Base-by-base conservation (phyloP, 805 yeast species). In the Candida parachauliodes region DNA sequence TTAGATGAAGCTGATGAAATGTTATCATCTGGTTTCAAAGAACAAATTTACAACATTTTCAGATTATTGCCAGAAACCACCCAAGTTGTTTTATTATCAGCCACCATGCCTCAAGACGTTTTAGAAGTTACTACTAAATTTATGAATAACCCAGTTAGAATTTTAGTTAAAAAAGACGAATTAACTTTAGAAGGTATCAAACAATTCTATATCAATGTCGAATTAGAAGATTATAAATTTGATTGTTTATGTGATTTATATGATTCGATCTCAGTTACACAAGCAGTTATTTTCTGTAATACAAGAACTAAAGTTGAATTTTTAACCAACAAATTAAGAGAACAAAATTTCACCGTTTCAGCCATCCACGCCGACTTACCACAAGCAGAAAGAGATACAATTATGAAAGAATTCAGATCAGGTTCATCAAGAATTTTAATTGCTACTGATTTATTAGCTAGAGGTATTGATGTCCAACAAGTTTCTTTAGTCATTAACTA, bases 1-100 rank as follows among this genome's bases (percentile, higher is more conserved):
- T 76, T 93, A 58, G 98, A 91, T 72, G 98, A 91, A 74, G 98
- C 98, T 57, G 98, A 91, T 75, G 98, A 93, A 76, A 77, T 91
- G 81, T 77, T 91, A 62, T 78, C 87, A 33, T 76, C 86, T 45
- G 98, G 98, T 42, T 91, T 91, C 76, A 86, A 87, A 70, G 93
- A 87, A 57, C 97, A 89, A 68, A 91, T 93, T 50, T 87, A 89
- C 73, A 91, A 93, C 62, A 86, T 93, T 48, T 93, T 86, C 77
- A 76, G 83, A 50, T 80, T 81, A 64, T 74, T 93, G 59, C 98
- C 97, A 43, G 79, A 82, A 45, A 75, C 84, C 40, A 83, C 93
- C 49, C 98, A 93, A 71, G 96, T 89, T 48, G 96, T 93, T 22
- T 86, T 91, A 44, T 85, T 93, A 47, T 80, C 91, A 50, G 98